Conservation (phyloP, 495 filamentous ascomycete genomes). For the Echria macrotheca region DNA sequence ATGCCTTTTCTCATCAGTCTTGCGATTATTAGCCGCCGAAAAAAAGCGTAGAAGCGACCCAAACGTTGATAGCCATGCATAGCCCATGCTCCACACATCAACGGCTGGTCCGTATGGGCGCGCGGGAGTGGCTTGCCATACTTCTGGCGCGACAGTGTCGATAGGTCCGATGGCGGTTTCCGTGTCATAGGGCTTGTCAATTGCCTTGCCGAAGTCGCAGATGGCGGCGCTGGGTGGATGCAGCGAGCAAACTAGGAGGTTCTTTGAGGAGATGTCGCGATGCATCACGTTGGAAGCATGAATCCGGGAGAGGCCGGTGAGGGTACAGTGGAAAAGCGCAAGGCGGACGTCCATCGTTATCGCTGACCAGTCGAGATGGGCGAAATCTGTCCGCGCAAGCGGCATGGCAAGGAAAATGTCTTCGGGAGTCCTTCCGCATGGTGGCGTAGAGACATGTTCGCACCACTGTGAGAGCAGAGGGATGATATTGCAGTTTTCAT, state of each 20-base stretch:
- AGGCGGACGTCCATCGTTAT: neutral
- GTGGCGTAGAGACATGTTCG: neutral
- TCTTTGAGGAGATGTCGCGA: constrained; percentile 10
- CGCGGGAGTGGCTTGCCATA: constrained; percentile 1
- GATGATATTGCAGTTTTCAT: neutral
- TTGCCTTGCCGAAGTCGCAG: constrained; percentile 10
- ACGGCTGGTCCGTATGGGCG: neutral
- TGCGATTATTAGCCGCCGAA: neutral
- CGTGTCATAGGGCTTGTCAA: neutral
- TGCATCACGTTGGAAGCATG: constrained; percentile 5
- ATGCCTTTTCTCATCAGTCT: constrained; percentile 1
- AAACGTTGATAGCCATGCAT: constrained; percentile 10
- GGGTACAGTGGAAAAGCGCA: constrained; percentile 1
- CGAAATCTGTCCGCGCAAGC: constrained; percentile 5
- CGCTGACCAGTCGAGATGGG: neutral
- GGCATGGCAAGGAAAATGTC: constrained; percentile 10
- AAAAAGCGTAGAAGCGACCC: neutral
- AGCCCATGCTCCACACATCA: constrained; percentile 7
- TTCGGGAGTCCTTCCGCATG: constrained; percentile 2
- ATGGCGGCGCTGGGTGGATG: constrained; percentile 7
- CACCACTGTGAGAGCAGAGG: constrained; percentile 1
- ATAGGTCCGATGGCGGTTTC: constrained; percentile 5
- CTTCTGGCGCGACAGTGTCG: constrained; percentile 4
- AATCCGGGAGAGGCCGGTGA: constrained; percentile 1
- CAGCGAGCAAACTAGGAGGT: constrained; percentile 1